Evolutionary conservation across 352 stramenopile genomes (phyloP).

Genomic region (Phytopythium kandeliae): DNA sequence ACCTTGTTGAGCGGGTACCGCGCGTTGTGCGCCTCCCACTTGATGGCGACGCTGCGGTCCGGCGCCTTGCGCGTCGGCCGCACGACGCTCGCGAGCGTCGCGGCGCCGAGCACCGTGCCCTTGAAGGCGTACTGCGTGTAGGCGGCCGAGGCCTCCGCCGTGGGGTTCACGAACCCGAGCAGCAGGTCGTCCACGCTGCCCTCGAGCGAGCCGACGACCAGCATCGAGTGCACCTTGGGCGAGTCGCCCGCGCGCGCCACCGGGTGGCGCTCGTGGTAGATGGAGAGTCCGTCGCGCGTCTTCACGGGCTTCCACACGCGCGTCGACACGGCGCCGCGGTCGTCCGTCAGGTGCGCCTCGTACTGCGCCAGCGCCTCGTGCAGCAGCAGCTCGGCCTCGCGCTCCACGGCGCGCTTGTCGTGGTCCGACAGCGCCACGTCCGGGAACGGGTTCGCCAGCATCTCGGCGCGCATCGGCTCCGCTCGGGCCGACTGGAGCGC

Average conservation of each 20-base stretch:
- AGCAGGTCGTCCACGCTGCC: conserved; percentile 19
- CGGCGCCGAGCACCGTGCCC: conserved; percentile 18
- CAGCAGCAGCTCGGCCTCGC: conserved; percentile 6
- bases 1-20: conserved; percentile 12
- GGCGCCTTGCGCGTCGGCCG: conserved; percentile 16
- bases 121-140: conserved; percentile 23
- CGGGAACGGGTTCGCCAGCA: conserved; percentile 25
- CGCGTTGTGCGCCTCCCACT: conserved; percentile 22
- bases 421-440: conserved; percentile 13
- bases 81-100: conserved; percentile 16
- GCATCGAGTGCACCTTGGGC: conserved; percentile 12
- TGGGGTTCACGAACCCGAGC: conserved; percentile 21
- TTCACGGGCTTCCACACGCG: conserved; percentile 30
- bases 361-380: conserved; percentile 17
- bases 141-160: conserved; percentile 23
- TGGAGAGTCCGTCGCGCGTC: conserved; percentile 18
- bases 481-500: too few relatives aligned
- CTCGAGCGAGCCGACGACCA: conserved; percentile 12
- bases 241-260: conserved; percentile 9
- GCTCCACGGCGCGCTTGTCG: conserved; percentile 2
- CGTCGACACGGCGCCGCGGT: conserved; percentile 17
- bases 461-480: background rate
- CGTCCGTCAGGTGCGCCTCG: conserved; percentile 24
- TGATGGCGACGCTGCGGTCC: conserved; percentile 22
- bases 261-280: conserved; percentile 18